A percentile compares a stretch with the other conserved stretches of the same genome.
Conservation (phyloP, 164 flowering plant species). For the Warburgia ugandensis region DNA sequence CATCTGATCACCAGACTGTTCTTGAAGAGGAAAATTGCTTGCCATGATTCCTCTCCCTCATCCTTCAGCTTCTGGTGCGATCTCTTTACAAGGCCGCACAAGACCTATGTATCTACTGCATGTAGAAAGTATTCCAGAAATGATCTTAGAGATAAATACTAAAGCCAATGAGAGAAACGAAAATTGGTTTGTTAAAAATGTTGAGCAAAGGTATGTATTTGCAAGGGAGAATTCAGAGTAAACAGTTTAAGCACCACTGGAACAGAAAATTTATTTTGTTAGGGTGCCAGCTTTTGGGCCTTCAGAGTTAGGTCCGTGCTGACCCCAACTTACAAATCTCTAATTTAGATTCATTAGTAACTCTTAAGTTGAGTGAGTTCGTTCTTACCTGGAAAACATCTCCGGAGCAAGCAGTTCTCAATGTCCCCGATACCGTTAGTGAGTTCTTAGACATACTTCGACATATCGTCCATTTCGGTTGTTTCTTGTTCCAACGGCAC, state of each 20-base stretch:
- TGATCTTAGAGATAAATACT: neutral
- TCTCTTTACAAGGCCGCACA: slow-evolving; percentile 49
- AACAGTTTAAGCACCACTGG: too few relatives aligned
- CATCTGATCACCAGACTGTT: slow-evolving; percentile 43
- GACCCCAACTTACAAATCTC: too few relatives aligned
- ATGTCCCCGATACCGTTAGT: slow-evolving; percentile 45
- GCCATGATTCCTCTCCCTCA: slow-evolving; percentile 46
- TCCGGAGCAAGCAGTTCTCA: slow-evolving; percentile 59
- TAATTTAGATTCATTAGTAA: too few relatives aligned
- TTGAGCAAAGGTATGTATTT: too few relatives aligned
- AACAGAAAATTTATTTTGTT: too few relatives aligned
- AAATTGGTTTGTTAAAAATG: too few relatives aligned
- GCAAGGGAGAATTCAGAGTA: too few relatives aligned
- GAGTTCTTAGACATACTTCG: slow-evolving; percentile 41
- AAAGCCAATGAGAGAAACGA: neutral
- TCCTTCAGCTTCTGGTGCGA: slow-evolving; percentile 74
- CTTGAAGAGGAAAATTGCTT: slow-evolving; percentile 60
- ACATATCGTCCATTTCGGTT: slow-evolving; percentile 29
- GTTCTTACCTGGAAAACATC: slow-evolving; percentile 48
- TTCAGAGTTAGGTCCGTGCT: too few relatives aligned
- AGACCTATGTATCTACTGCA: slow-evolving; percentile 45
- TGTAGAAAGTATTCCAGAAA: neutral
- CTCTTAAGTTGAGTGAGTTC: neutral
- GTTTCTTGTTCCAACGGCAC: slow-evolving; percentile 48
- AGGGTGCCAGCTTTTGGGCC: too few relatives aligned